These are phyloP conservation scores for Pascua guehoae DNA, from an alignment of 1,284 basidiomycete genomes.

Conservation along the genomic window DNA sequence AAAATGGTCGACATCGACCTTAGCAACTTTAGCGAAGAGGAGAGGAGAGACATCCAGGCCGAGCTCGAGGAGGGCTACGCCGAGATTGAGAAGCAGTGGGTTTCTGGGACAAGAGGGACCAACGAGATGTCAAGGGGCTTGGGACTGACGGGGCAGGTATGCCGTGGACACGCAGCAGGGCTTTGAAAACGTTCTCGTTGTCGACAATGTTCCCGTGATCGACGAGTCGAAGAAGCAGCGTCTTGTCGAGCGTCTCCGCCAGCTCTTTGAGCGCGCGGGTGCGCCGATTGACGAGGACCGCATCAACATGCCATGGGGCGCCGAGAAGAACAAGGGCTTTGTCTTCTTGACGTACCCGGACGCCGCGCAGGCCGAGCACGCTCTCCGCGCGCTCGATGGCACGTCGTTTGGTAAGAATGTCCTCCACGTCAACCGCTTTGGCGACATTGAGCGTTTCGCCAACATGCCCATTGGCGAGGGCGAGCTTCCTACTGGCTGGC, in stretches of 20 bases:
- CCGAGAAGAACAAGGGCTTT: conserved; percentile 81
- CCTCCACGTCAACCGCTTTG: conserved; percentile 85
- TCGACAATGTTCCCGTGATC: conserved; percentile 82
- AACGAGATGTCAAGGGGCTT: not conserved
- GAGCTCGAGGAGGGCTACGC: conserved; percentile 58
- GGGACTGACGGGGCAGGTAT: conserved; percentile 59
- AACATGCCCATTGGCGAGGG: conserved; percentile 77
- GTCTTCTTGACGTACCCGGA: conserved; percentile 85
- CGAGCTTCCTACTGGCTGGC: conserved; percentile 61
- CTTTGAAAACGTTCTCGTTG: conserved; percentile 75
- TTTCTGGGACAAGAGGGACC: conserved; percentile 55
- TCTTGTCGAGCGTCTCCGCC: conserved; percentile 71
- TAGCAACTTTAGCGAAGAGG: conserved; percentile 39
- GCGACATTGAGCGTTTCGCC: conserved; percentile 83
- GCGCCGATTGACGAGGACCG: conserved; percentile 69
- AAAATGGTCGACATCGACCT: conserved; percentile 13
- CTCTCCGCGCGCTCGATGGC: conserved; percentile 75
- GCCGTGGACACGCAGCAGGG: conserved; percentile 69
- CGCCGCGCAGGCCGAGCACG: conserved; percentile 74
- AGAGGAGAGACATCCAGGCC: conserved; percentile 71
- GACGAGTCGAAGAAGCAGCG: conserved; percentile 75
- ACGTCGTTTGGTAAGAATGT: conserved; percentile 87
- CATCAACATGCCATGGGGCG: conserved; percentile 81
- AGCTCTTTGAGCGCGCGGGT: conserved; percentile 76
- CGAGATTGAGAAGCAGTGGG: conserved; percentile 89